Conservation (phyloP, 352 stramenopile species). For the Pythium sukuiense region DNA sequence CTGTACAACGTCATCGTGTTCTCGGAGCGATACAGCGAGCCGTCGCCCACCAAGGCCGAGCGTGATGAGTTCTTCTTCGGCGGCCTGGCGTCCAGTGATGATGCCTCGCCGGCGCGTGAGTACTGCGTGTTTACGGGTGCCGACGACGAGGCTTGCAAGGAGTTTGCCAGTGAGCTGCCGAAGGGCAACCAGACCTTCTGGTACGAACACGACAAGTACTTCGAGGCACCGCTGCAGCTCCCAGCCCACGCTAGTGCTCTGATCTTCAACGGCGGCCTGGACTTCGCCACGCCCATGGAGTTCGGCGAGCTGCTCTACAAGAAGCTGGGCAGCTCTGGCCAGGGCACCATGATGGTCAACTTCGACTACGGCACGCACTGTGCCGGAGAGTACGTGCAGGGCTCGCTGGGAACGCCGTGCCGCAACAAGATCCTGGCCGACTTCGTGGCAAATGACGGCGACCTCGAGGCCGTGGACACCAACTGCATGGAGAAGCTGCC, state of each 20-base stretch:
- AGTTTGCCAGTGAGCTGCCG: neutral
- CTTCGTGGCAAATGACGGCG: conserved; percentile 28
- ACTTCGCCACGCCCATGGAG: conserved; percentile 28
- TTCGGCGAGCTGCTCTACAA: conserved; percentile 20
- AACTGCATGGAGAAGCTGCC: conserved; percentile 12
- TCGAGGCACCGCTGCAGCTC: conserved; percentile 14
- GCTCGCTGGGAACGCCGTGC: conserved; percentile 15
- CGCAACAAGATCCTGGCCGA: conserved; percentile 18
- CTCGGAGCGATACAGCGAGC: conserved; percentile 21
- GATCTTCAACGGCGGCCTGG: conserved; percentile 26
- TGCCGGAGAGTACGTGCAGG: conserved; percentile 8
- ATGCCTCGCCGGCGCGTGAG: too few species aligned
- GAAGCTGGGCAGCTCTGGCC: conserved; percentile 12
- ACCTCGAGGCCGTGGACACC: conserved; percentile 14
- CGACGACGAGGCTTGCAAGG: conserved; percentile 7
- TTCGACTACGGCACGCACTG: conserved; percentile 30
- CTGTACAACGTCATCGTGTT: conserved; percentile 23
- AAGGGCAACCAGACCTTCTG: conserved; percentile 8
- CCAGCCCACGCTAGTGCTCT: conserved; percentile 23
- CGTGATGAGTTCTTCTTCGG: conserved; percentile 8
- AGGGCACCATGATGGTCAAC: conserved; percentile 27
- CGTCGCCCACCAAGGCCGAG: conserved; percentile 4
- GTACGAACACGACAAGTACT: conserved; percentile 29
- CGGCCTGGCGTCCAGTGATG: conserved; percentile 9
- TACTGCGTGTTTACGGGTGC: conserved; percentile 25